Percentiles rank a stretch among this genome's conserved stretches.
These are phyloP conservation scores for Amanita inopinata DNA, from an alignment of 768 basidiomycete genomes.

Conservation along the genomic window DNA sequence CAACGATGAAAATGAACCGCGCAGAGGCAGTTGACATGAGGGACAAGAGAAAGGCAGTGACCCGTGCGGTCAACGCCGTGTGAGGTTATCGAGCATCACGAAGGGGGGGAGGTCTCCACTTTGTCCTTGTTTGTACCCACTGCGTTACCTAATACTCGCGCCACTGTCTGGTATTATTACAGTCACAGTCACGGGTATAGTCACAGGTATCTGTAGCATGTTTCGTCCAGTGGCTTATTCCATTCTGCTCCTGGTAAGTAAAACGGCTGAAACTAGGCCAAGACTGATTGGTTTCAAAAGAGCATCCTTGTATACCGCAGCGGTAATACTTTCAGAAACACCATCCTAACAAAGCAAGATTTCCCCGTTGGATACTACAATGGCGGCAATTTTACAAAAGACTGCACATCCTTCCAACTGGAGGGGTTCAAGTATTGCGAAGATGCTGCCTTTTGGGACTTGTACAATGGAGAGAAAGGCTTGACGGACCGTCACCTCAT, in stretches of 20 bases:
- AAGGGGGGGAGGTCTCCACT: no score
- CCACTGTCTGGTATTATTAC: no score
- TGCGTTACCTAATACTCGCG: no score
- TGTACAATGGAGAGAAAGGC: conserved; percentile 28
- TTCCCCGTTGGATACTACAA: conserved; percentile 43
- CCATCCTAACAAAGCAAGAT: conserved; percentile 29
- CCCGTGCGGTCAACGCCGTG: conserved; percentile 2
- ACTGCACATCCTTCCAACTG: conserved; percentile 34
- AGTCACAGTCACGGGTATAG: no score
- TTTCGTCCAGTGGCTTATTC: neutral
- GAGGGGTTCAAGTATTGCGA: conserved; percentile 47
- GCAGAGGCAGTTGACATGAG: conserved; percentile 39
- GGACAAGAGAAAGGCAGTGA: conserved; percentile 12
- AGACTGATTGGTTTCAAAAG: conserved; percentile 19
- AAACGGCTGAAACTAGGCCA: neutral
- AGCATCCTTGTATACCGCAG: conserved; percentile 35
- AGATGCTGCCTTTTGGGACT: conserved; percentile 58
- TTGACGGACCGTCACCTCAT: conserved; percentile 35
- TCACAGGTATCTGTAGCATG: no score
- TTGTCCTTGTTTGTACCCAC: neutral
- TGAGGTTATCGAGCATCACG: no score
- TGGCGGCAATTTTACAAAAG: conserved; percentile 34
- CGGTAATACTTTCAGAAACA: conserved; percentile 29
- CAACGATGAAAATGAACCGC: conserved; percentile 40
- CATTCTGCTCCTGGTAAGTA: neutral